phyloP scores from a whole-genome alignment of 73 alveolate species.

The Paramecium sonneborni region DNA sequence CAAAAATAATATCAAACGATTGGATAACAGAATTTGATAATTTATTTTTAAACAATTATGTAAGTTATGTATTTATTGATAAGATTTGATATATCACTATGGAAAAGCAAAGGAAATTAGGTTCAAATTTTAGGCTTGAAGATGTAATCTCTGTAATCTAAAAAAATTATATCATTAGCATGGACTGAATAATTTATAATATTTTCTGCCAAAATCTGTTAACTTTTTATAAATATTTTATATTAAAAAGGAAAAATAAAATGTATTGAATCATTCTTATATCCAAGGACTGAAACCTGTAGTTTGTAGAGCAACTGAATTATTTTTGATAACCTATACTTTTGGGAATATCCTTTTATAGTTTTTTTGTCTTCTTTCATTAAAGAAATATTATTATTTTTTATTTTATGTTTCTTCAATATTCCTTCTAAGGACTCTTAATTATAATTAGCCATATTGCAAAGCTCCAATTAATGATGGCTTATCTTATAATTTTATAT shows the following conservation, averaged over 20 bases:
- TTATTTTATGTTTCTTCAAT: not conserved
- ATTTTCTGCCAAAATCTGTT: too few relatives aligned
- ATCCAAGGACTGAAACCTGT: slow-evolving; percentile 29
- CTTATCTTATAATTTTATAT: not conserved
- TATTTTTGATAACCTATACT: not conserved
- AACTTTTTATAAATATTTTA: not conserved
- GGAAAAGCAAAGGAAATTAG: too few relatives aligned
- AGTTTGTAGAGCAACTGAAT: not conserved
- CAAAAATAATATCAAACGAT: too few relatives aligned
- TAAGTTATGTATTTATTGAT: too few relatives aligned
- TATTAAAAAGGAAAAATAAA: not conserved
- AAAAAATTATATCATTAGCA: too few relatives aligned
- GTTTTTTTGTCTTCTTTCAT: not conserved
- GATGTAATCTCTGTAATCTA: too few relatives aligned
- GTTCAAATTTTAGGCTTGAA: too few relatives aligned
- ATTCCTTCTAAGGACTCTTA: not conserved
- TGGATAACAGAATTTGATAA: too few relatives aligned
- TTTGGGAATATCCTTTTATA: slow-evolving; percentile 4
- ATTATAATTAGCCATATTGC: not conserved
- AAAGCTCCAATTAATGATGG: slow-evolving; percentile 6
- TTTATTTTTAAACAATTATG: too few relatives aligned
- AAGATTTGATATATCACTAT: too few relatives aligned
- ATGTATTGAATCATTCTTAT: not conserved
- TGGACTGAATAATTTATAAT: too few relatives aligned
- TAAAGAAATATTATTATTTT: not conserved